Evolutionary conservation across 441 rosid species (phyloP).

Genomic region (Adansonia gregorii): DNA sequence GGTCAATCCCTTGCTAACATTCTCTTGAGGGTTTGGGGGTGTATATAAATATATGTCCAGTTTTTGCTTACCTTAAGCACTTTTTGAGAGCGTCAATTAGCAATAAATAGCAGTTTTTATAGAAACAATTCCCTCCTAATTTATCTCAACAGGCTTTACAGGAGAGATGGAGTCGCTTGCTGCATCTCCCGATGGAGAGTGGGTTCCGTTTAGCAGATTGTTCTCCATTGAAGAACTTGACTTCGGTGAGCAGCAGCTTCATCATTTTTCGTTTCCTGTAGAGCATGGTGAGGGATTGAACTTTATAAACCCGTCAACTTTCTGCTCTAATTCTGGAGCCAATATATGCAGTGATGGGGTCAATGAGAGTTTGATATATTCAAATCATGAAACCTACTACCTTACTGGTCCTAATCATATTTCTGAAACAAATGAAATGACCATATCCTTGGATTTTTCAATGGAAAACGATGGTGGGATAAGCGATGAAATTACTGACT

Average conservation of each 20-base stretch:
- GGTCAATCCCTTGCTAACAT: constrained; percentile 46
- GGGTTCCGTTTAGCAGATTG: constrained; percentile 57
- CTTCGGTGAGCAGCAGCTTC: constrained; percentile 30
- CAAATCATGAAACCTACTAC: constrained; percentile 35
- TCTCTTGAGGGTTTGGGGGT: constrained; percentile 29
- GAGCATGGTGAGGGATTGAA: constrained; percentile 35
- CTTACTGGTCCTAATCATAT: constrained; percentile 37
- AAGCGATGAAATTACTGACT: constrained; percentile 25
- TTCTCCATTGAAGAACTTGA: constrained; percentile 49
- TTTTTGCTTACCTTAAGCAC: constrained; percentile 40
- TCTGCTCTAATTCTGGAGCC: constrained; percentile 42
- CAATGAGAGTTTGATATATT: constrained; percentile 39
- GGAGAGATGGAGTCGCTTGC: constrained; percentile 42
- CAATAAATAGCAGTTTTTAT: constrained; percentile 12
- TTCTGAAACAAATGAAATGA: constrained; percentile 33
- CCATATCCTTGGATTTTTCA: constrained; percentile 36
- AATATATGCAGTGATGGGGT: constrained; percentile 29
- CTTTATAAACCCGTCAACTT: constrained; percentile 32
- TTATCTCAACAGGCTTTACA: constrained; percentile 18
- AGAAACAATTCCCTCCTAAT: constrained; percentile 29
- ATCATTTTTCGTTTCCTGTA: constrained; percentile 45
- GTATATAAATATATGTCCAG: constrained; percentile 45
- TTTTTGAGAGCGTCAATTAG: constrained; percentile 32
- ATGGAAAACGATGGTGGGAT: constrained; percentile 13
- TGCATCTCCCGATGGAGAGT: constrained; percentile 65